These are phyloP conservation scores for Furculomyces boomerangus DNA, from an alignment of 371 early-diverging fungal genomes.

Conservation along the genomic window DNA sequence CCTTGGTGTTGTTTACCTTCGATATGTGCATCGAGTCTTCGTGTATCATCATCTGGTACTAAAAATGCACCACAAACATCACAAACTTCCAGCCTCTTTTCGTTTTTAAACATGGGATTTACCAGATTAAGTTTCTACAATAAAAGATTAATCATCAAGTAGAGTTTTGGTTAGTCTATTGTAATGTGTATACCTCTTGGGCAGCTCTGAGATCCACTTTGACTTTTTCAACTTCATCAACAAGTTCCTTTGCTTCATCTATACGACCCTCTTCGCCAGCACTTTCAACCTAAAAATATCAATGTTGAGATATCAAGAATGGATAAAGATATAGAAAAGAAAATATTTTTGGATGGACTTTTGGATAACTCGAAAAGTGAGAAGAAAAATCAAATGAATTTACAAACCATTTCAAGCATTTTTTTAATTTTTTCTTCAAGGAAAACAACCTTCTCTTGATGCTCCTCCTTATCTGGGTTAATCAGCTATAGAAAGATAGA, in stretches of 20 bases:
- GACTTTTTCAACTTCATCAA: constrained; percentile 36
- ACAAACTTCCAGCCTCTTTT: constrained; percentile 72
- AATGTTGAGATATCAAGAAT: background rate
- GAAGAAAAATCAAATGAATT: no score
- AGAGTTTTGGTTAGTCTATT: background rate
- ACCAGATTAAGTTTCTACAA: constrained; percentile 38
- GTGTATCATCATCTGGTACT: constrained; percentile 63
- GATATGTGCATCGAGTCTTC: constrained; percentile 69
- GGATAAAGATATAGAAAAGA: background rate
- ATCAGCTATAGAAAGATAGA: constrained; percentile 19
- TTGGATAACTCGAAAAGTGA: no score
- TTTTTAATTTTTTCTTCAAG: constrained; percentile 71
- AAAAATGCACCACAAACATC: constrained; percentile 78
- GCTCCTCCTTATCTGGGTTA: constrained; percentile 56
- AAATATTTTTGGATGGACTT: no score
- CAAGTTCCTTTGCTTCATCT: constrained; percentile 47
- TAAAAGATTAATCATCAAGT: background rate
- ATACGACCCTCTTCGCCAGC: constrained; percentile 66
- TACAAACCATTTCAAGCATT: constrained; percentile 32
- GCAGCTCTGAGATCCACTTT: constrained; percentile 29
- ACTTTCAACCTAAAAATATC: constrained; percentile 28
- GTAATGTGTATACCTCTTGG: background rate
- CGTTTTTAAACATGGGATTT: constrained; percentile 46
- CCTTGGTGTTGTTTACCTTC: constrained; percentile 82
- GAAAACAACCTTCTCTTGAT: constrained; percentile 57